Evolutionary conservation across 257 asterid species (phyloP).

Genomic region (Primulina huaijiensis): DNA sequence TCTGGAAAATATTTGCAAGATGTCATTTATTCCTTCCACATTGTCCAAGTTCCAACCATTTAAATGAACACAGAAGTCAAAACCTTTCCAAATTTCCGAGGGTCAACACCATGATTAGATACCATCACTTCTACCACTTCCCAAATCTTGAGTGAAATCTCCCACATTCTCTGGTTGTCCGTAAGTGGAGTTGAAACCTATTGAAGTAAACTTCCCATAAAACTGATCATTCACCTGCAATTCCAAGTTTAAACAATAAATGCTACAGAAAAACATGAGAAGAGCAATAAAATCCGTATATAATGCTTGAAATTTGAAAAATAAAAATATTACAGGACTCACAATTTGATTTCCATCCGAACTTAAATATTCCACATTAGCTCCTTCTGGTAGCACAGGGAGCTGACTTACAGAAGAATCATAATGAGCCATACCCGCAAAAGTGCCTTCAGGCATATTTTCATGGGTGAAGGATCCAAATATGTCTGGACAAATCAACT

Average conservation of each 20-base stretch:
- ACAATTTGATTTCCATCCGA: constrained; percentile 32
- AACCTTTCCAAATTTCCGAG: constrained; percentile 35
- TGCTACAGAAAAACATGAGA: neutral
- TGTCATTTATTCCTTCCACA: constrained; percentile 37
- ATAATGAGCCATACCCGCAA: constrained; percentile 24
- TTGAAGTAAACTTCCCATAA: constrained; percentile 24
- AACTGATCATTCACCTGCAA: constrained; percentile 36
- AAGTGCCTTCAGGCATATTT: constrained; percentile 24
- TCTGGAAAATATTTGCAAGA: constrained; percentile 36
- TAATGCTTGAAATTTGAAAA: neutral
- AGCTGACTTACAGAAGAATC: constrained; percentile 25
- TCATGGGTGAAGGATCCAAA: constrained; percentile 27
- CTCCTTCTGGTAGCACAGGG: constrained; percentile 26
- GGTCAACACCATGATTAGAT: constrained; percentile 47
- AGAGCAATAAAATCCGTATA: neutral
- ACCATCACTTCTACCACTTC: constrained; percentile 47
- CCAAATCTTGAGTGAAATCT: constrained; percentile 23
- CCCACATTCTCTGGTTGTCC: constrained; percentile 24
- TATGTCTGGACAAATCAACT: constrained; percentile 9
- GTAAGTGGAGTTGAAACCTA: constrained; percentile 17
- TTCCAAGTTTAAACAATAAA: constrained; percentile 18
- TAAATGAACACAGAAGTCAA: constrained; percentile 27
- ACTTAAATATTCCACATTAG: constrained; percentile 19
- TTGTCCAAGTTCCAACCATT: constrained; percentile 38
- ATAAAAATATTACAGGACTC: constrained; percentile 16